Conservation (phyloP, 192 early-diverging fungal genomes). For the Radiomyces spectabilis region DNA sequence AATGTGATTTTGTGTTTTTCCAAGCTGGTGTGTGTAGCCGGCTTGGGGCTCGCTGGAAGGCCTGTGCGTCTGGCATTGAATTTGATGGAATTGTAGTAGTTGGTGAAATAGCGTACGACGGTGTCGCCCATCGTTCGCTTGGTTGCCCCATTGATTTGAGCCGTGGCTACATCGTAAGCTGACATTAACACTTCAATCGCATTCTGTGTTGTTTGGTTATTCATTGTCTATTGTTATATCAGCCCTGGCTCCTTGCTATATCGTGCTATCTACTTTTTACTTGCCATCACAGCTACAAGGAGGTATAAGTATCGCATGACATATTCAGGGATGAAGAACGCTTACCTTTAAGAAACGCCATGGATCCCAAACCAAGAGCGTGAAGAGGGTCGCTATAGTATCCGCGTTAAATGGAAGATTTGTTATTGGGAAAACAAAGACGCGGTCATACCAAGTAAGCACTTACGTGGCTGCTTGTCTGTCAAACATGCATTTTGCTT, state of each 20-base stretch:
- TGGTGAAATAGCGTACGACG: constrained; percentile 32
- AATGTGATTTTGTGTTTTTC: constrained; percentile 14
- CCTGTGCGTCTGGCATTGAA: constrained; percentile 15
- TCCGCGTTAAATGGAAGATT: neutral
- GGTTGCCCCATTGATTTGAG: constrained; percentile 42
- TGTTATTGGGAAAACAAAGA: neutral
- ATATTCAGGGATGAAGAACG: neutral
- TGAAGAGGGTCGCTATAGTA: constrained; percentile 38
- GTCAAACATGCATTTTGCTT: constrained; percentile 43
- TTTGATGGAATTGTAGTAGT: constrained; percentile 23
- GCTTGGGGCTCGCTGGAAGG: constrained; percentile 7
- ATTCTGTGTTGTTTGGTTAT: constrained; percentile 31
- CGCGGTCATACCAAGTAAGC: neutral
- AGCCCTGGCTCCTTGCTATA: constrained; percentile 10
- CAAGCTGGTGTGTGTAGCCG: too few species aligned
- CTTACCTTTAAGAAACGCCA: constrained; percentile 52
- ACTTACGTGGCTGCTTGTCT: constrained; percentile 31
- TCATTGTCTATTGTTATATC: constrained; percentile 24
- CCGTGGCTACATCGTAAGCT: constrained; percentile 32
- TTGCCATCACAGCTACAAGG: constrained; percentile 22
- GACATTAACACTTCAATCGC: constrained; percentile 31
- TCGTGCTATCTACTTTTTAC: neutral
- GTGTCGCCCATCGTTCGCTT: constrained; percentile 28
- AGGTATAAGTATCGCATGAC: neutral
- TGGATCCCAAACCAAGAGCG: constrained; percentile 41